Evolutionary conservation across 2,329 filamentous ascomycete species (phyloP).

Genomic region (Didymella glomerata): DNA sequence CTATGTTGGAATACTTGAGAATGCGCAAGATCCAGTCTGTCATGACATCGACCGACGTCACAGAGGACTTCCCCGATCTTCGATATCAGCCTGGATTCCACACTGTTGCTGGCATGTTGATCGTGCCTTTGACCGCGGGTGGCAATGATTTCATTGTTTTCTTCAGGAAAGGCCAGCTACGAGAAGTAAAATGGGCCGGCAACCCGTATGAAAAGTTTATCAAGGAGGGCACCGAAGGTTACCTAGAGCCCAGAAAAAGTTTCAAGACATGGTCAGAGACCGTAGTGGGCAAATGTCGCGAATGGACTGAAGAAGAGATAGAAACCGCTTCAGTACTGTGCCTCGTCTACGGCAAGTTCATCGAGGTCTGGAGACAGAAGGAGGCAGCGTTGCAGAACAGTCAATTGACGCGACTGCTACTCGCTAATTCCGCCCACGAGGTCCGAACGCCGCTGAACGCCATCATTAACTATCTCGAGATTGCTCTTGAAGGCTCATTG

Average conservation of each 20-base stretch:
- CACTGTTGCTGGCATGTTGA: constrained; percentile 77
- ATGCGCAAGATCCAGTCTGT: constrained; percentile 79
- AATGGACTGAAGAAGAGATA: constrained; percentile 89
- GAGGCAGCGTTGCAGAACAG: constrained; percentile 84
- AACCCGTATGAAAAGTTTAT: constrained; percentile 84
- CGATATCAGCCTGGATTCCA: constrained; percentile 81
- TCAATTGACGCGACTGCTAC: constrained; percentile 77
- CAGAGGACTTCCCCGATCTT: constrained; percentile 80
- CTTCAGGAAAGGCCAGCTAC: constrained; percentile 79
- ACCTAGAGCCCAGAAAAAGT: constrained; percentile 79
- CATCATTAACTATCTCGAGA: constrained; percentile 94
- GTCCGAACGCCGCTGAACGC: constrained; percentile 90
- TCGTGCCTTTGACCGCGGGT: constrained; percentile 79
- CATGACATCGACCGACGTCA: constrained; percentile 78
- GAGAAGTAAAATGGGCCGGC: constrained; percentile 84
- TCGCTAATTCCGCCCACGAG: constrained; percentile 91
- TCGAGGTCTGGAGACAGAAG: constrained; percentile 92
- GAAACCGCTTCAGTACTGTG: constrained; percentile 89
- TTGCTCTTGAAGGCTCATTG: constrained; percentile 81
- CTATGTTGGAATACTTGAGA: constrained; percentile 83
- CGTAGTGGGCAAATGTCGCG: constrained; percentile 80
- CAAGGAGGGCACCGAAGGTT: constrained; percentile 74
- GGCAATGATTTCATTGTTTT: constrained; percentile 90
- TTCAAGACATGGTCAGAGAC: constrained; percentile 85
- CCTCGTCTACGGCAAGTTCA: constrained; percentile 87